Conservation (phyloP, 2,329 filamentous ascomycete species). For the Zasmidium cellare region DNA sequence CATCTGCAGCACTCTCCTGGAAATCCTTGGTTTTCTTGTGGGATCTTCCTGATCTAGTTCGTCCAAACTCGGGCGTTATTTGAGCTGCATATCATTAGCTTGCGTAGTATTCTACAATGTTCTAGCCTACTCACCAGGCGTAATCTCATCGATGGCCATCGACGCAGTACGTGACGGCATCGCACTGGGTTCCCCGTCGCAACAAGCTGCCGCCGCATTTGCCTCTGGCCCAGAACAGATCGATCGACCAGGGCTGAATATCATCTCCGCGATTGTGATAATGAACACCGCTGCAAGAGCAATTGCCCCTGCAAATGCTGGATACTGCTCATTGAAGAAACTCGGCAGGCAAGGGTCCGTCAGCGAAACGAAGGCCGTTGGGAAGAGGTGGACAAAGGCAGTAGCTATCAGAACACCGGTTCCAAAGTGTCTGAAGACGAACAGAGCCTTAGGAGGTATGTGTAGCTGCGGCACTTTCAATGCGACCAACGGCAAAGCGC, state of each 20-base stretch:
- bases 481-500: slow-evolving; percentile 62
- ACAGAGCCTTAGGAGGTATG: slow-evolving; percentile 58
- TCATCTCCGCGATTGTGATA: slow-evolving; percentile 54
- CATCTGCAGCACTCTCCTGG: neutral
- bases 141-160: slow-evolving; percentile 9
- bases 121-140: slow-evolving; percentile 1
- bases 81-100: slow-evolving; percentile 67
- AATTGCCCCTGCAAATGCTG: slow-evolving; percentile 74
- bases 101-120: no score
- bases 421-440: slow-evolving; percentile 58
- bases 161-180: neutral
- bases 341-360: slow-evolving; percentile 66
- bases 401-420: slow-evolving; percentile 57
- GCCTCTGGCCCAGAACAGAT: slow-evolving; percentile 15
- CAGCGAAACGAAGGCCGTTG: slow-evolving; percentile 59
- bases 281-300: slow-evolving; percentile 60
- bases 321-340: slow-evolving; percentile 74
- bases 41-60: slow-evolving; percentile 17
- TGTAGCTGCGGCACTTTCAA: slow-evolving; percentile 57
- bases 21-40: slow-evolving; percentile 2
- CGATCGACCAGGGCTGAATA: slow-evolving; percentile 24
- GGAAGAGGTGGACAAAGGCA: slow-evolving; percentile 58
- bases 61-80: slow-evolving; percentile 71
- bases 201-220: neutral
- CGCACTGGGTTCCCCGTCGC: neutral